Base-by-base conservation (phyloP, 306 rosid species). In the Crotalaria pallida region DNA sequence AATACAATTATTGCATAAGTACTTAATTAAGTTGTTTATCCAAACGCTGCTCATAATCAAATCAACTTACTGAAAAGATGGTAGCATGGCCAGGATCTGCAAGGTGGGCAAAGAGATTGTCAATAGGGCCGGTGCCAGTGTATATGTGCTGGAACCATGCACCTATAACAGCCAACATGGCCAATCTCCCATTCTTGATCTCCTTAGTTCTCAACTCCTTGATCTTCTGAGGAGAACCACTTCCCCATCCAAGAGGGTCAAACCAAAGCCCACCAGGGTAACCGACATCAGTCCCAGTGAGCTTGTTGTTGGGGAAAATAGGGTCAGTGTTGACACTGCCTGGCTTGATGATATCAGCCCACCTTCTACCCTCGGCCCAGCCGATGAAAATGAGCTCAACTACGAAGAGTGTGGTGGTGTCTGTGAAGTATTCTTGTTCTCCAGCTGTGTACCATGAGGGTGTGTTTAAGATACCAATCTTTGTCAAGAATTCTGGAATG, bases 11-110 rank as follows among this genome's bases (percentile, higher is more conserved):
- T 27, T 27, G 31, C 3, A 0, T 27, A 27, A 3, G 31, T 6
- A 6, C 4, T 27, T 2, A 27, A 27, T 27, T 27, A 27, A 27
- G n/a, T n/a, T n/a, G n/a, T n/a, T n/a, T n/a, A n/a, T n/a, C n/a
- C n/a, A n/a, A 27, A 27, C 31, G 5, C 3, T n/a, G 31, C 5
- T 27, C 31, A 27, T 27, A 27, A 27, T 27, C 31, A 27, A 27
- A 27, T 27, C 5, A 21, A 63, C 63, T 73, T 72, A 71, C 76
- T 44, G 77, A 26, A 33, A 89, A 85, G 59, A 87, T 41, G 55
- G 85, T 87, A 72, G 93, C 96, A 65, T 87, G 96, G 23, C 93
- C 91, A 13, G 93, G 93, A 77, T 87, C 93, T 6, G 96, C 86
- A 66, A 87, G 96, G 77, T 87, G 93, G 40, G 89, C 89, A 48